Percentiles rank a stretch among this genome's conserved stretches.
These are phyloP conservation scores for Penicillium crustosum DNA, from an alignment of 2,329 filamentous ascomycete genomes.

Conservation along the genomic window DNA sequence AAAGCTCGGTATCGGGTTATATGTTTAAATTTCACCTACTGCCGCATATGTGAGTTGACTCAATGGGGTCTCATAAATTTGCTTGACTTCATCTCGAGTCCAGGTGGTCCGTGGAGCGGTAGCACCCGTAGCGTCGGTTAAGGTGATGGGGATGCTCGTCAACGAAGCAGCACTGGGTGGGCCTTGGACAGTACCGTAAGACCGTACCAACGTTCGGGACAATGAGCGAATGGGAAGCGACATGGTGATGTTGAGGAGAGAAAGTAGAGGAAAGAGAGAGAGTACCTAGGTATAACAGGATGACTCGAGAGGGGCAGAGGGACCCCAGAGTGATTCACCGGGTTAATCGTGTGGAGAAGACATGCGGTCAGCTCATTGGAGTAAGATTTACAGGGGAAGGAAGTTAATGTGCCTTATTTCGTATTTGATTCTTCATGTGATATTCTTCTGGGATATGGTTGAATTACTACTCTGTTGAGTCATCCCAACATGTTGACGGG, in stretches of 20 bases:
- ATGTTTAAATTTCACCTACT: slow-evolving; percentile 51
- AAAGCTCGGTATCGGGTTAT: background rate
- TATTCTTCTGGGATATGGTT: background rate
- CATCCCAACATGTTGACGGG: background rate
- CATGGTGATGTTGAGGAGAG: slow-evolving; percentile 21
- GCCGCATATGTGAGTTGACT: slow-evolving; percentile 75
- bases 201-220: slow-evolving; percentile 29
- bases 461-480: background rate
- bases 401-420: background rate
- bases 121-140: slow-evolving; percentile 40
- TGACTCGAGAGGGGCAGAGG: slow-evolving; percentile 1
- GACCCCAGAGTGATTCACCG: background rate
- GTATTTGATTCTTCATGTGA: background rate
- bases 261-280: background rate
- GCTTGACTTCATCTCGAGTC: slow-evolving; percentile 77
- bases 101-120: slow-evolving; percentile 66
- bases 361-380: background rate
- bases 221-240: slow-evolving; percentile 33
- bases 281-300: background rate
- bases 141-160: slow-evolving; percentile 31
- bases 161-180: slow-evolving; percentile 34
- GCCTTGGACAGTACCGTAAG: slow-evolving; percentile 44
- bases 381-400: background rate
- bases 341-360: background rate
- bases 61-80: slow-evolving; percentile 78